phyloP scores from a whole-genome alignment of 306 rosid species.

The Geum urbanum region DNA sequence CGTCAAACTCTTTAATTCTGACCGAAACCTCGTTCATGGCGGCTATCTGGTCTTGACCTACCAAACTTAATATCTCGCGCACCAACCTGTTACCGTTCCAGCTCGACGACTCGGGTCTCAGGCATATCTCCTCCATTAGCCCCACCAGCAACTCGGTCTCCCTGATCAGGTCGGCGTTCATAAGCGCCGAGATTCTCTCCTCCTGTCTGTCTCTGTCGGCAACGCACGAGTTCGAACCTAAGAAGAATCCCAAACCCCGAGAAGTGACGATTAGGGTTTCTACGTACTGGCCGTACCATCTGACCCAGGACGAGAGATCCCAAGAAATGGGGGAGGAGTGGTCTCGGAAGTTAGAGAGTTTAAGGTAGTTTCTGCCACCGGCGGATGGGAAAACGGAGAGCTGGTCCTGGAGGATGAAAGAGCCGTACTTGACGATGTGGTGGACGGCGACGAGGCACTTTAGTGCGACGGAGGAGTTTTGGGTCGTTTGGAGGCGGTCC shows the following conservation, averaged over 20 bases:
- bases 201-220: slow-evolving; percentile 23
- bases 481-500: slow-evolving; percentile 76
- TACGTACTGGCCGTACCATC: slow-evolving; percentile 71
- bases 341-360: slow-evolving; percentile 80
- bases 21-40: slow-evolving; percentile 28
- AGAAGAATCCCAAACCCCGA: slow-evolving; percentile 48
- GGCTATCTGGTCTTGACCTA: slow-evolving; percentile 39
- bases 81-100: slow-evolving; percentile 38
- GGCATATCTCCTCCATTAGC: slow-evolving; percentile 40
- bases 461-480: slow-evolving; percentile 78
- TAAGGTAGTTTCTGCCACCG: slow-evolving; percentile 90
- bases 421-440: slow-evolving; percentile 52
- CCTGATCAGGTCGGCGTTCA: slow-evolving; percentile 36
- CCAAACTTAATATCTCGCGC: slow-evolving; percentile 41
- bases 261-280: slow-evolving; percentile 50
- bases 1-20: slow-evolving; percentile 48
- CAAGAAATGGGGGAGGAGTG: slow-evolving; percentile 36
- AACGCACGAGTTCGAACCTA: slow-evolving; percentile 23
- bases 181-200: slow-evolving; percentile 43
- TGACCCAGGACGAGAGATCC: slow-evolving; percentile 80
- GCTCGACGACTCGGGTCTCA: slow-evolving; percentile 33
- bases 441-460: slow-evolving; percentile 78
- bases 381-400: slow-evolving; percentile 60
- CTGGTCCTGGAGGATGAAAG: slow-evolving; percentile 86
- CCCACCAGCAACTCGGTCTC: slow-evolving; percentile 53